phyloP scores from a whole-genome alignment of 768 basidiomycete species.

The Gyrodon lividus region DNA sequence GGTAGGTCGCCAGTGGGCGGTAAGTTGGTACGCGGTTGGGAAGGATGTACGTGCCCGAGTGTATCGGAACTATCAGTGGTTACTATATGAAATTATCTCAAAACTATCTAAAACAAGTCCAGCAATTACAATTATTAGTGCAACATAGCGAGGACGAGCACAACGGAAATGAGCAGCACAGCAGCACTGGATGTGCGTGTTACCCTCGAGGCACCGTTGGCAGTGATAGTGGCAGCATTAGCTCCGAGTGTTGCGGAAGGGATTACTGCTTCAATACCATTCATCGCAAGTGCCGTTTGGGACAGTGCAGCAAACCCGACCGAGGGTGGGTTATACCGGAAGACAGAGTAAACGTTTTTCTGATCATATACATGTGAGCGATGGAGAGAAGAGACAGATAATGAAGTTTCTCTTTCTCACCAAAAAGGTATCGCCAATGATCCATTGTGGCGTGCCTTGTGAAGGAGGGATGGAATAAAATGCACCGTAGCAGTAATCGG shows the following conservation, averaged over 20 bases:
- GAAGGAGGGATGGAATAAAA: slow-evolving; percentile 71
- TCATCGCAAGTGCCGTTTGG: slow-evolving; percentile 22
- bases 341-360: slow-evolving; percentile 59
- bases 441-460: slow-evolving; percentile 65
- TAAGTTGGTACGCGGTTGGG: no score
- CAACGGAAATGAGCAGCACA: slow-evolving; percentile 7
- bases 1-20: no score
- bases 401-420: slow-evolving; percentile 9
- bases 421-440: slow-evolving; percentile 88
- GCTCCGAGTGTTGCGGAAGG: slow-evolving; percentile 25
- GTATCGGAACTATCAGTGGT: no score
- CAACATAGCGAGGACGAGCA: slow-evolving; percentile 7
- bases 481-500: slow-evolving; percentile 70
- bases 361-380: slow-evolving; percentile 16
- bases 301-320: slow-evolving; percentile 52
- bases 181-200: background rate
- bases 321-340: slow-evolving; percentile 45
- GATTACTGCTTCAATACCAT: slow-evolving; percentile 20
- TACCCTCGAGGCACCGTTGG: slow-evolving; percentile 10
- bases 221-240: slow-evolving; percentile 10
- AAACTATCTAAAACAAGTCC: background rate
- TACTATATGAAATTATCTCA: no score
- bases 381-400: background rate
- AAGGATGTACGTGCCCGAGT: no score
- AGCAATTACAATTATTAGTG: background rate